phyloP scores from a whole-genome alignment of 164 flowering plant genomes.

The Amborella trichopoda region DNA sequence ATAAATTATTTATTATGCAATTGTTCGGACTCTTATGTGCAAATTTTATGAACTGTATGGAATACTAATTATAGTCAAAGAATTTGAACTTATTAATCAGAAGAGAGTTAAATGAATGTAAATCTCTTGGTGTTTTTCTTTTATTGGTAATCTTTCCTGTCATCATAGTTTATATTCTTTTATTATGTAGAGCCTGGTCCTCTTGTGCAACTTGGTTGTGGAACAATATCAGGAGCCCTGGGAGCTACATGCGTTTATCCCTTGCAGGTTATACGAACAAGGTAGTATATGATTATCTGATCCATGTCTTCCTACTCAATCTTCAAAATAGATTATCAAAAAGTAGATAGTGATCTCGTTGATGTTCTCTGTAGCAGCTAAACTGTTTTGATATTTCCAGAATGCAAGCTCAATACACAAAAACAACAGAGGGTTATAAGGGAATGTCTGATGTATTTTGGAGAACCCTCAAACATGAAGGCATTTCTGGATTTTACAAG shows the following conservation, averaged over 20 bases:
- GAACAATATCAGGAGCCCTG: conserved; percentile 88
- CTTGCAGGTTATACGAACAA: conserved; percentile 88
- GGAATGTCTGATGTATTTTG: conserved; percentile 81
- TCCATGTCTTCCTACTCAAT: too few relatives aligned
- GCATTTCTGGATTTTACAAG: conserved; percentile 72
- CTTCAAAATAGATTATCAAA: too few relatives aligned
- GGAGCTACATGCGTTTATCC: conserved; percentile 98
- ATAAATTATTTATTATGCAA: too few relatives aligned
- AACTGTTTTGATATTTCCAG: conserved; percentile 25
- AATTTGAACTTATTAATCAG: too few relatives aligned
- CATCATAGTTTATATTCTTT: too few relatives aligned
- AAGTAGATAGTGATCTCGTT: not conserved
- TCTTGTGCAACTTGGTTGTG: conserved; percentile 83
- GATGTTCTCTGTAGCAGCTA: not conserved
- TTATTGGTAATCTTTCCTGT: too few relatives aligned
- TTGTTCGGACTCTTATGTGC: too few relatives aligned
- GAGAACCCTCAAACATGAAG: conserved; percentile 62
- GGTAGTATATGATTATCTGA: conserved; percentile 36
- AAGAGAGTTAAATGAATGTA: too few relatives aligned
- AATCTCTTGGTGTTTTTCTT: too few relatives aligned
- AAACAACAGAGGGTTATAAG: conserved; percentile 25
- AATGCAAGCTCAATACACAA: conserved; percentile 69
- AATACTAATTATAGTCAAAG: too few relatives aligned
- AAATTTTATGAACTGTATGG: too few relatives aligned
- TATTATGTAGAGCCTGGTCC: conserved; percentile 56